Percentiles rank a stretch among this genome's conserved stretches.
Conservation (phyloP, 371 early-diverging fungal genomes). For the Umbelopsis sp. region DNA sequence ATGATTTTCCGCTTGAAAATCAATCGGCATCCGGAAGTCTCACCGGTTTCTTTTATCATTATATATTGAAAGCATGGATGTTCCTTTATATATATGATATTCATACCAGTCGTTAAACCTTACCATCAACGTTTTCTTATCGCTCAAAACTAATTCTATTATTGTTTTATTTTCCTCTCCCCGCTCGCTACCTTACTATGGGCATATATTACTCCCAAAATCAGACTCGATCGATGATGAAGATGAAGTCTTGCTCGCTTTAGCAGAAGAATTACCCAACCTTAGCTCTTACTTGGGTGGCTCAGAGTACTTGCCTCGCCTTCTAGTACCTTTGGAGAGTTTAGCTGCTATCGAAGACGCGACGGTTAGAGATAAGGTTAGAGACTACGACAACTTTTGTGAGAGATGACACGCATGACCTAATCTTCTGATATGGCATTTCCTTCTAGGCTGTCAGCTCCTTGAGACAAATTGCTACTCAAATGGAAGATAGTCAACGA, state of each 20-base stretch:
- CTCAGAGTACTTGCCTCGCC: conserved; percentile 78
- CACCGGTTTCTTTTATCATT: too few species aligned
- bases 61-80: too few species aligned
- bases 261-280: conserved; percentile 92
- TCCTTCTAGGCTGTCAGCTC: conserved; percentile 88
- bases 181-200: conserved; percentile 1
- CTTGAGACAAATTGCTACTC: conserved; percentile 76
- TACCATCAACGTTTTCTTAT: neutral
- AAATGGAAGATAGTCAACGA: conserved; percentile 76
- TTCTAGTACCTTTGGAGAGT: conserved; percentile 92
- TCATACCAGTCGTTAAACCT: neutral
- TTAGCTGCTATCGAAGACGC: conserved; percentile 97
- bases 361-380: conserved; percentile 93
- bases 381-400: neutral
- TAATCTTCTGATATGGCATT: neutral
- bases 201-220: too few species aligned
- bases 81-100: neutral
- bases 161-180: conserved; percentile 10
- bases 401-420: neutral
- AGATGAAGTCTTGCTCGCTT: conserved; percentile 91
- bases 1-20: too few species aligned
- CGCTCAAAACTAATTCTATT: neutral
- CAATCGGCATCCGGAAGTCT: too few species aligned
- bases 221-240: conserved; percentile 98
- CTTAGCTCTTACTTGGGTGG: conserved; percentile 94